phyloP scores from a whole-genome alignment of 83 land plant species.

The Picea abies region DNA sequence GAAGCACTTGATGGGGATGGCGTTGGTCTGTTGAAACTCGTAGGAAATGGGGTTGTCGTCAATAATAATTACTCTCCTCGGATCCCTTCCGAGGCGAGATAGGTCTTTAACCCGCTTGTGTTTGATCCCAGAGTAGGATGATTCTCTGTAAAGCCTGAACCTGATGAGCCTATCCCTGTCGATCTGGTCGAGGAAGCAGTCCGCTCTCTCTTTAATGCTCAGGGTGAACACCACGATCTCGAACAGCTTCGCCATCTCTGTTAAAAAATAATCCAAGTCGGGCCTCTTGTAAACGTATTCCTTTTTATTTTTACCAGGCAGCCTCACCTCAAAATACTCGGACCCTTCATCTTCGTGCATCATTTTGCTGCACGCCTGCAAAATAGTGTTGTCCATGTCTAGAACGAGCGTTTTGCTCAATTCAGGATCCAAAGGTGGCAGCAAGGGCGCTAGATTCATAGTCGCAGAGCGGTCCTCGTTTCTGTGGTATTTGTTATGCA shows the following conservation, averaged over 20 bases:
- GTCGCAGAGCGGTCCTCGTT: no score
- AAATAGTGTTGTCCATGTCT: background rate
- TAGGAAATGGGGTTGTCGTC: background rate
- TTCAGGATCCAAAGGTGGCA: no score
- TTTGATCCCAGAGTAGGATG: background rate
- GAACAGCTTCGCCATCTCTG: background rate
- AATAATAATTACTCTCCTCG: background rate
- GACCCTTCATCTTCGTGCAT: background rate
- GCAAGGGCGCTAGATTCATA: no score
- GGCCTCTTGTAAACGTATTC: background rate
- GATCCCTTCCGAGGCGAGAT: background rate
- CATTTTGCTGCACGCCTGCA: background rate
- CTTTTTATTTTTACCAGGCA: background rate
- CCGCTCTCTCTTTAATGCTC: background rate
- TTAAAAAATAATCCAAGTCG: background rate
- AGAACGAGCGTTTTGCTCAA: background rate
- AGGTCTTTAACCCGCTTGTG: background rate
- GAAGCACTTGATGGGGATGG: no score
- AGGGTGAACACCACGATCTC: slow-evolving; percentile 7
- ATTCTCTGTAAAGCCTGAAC: background rate
- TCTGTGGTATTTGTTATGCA: no score
- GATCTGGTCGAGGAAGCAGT: background rate
- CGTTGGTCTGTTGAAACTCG: no score
- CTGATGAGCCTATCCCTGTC: background rate
- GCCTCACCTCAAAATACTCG: no score